Conservation (phyloP, 345 rosid species). For the Viola odorata region DNA sequence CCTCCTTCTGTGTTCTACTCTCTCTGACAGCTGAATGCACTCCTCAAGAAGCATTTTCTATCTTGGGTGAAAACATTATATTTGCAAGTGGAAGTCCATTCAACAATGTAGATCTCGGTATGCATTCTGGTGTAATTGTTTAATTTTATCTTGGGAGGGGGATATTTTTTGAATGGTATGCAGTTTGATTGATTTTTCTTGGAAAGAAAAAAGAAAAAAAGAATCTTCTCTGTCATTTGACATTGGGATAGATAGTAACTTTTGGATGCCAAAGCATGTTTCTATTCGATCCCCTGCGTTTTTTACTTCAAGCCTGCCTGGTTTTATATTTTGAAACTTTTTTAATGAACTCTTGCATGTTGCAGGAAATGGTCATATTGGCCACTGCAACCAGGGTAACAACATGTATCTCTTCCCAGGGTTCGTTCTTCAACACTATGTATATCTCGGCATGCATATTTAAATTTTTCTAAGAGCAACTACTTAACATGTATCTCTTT, state of each 20-base stretch:
- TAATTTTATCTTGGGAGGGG: neutral
- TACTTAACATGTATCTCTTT: conserved; percentile 75
- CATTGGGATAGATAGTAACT: neutral
- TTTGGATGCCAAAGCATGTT: neutral
- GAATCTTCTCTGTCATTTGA: too few relatives aligned
- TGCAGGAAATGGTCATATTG: conserved; percentile 70
- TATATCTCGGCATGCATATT: neutral
- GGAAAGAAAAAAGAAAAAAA: too few relatives aligned
- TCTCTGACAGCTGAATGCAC: conserved; percentile 79
- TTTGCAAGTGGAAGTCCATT: conserved; percentile 99
- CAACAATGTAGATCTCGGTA: conserved; percentile 81
- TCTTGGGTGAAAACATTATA: conserved; percentile 82
- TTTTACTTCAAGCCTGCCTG: neutral
- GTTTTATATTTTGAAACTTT: conserved; percentile 9
- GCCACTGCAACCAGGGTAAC: conserved; percentile 96
- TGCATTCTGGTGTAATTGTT: conserved; percentile 12
- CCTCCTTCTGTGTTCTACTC: neutral
- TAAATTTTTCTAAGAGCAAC: neutral
- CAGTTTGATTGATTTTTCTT: too few relatives aligned
- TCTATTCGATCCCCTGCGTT: neutral
- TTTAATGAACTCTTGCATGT: conserved; percentile 16
- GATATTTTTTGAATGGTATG: too few relatives aligned
- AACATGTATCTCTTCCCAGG: conserved; percentile 99
- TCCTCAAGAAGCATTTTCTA: conserved; percentile 84
- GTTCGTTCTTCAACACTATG: conserved; percentile 38